phyloP scores from a whole-genome alignment of 768 basidiomycete species.

The Phylloporus rhodoxanthus region DNA sequence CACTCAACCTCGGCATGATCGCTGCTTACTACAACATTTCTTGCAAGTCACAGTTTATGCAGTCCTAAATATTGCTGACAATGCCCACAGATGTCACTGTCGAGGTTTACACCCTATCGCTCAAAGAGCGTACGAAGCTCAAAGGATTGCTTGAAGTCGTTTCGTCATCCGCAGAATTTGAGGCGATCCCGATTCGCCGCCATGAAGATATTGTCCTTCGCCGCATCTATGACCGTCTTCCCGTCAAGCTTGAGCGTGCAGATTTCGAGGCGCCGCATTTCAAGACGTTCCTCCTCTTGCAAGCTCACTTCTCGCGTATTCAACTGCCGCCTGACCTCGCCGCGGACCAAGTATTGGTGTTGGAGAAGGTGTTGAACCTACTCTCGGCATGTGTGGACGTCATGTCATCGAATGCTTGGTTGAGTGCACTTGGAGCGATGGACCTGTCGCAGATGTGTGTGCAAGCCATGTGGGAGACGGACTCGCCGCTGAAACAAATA shows the following conservation, averaged over 20 bases:
- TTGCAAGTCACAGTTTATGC: constrained; percentile 42
- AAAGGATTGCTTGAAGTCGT: constrained; percentile 96
- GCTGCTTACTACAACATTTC: constrained; percentile 95
- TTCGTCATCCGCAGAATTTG: constrained; percentile 95
- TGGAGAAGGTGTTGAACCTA: constrained; percentile 86
- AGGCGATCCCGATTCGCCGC: constrained; percentile 87
- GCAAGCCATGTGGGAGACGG: constrained; percentile 96
- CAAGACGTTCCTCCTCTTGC: constrained; percentile 95
- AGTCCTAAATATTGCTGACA: background rate
- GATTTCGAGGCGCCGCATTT: constrained; percentile 96
- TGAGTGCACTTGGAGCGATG: constrained; percentile 94
- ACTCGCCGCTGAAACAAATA: constrained; percentile 91
- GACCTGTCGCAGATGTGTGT: constrained; percentile 98
- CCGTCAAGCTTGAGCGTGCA: constrained; percentile 79
- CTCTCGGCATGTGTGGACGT: constrained; percentile 95
- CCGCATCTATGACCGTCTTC: constrained; percentile 92
- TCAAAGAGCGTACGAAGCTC: constrained; percentile 94
- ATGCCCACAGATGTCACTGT: constrained; percentile 75
- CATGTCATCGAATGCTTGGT: constrained; percentile 94
- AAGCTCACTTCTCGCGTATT: constrained; percentile 94
- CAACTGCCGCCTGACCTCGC: constrained; percentile 90
- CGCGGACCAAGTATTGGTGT: constrained; percentile 81
- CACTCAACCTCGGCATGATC: constrained; percentile 97
- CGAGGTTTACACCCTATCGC: constrained; percentile 91
- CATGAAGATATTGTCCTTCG: constrained; percentile 84